Evolutionary conservation across 1,284 basidiomycete species (phyloP), one percentile per base, ranked within the genome.

Genomic region (Puccinia brachypodii): DNA sequence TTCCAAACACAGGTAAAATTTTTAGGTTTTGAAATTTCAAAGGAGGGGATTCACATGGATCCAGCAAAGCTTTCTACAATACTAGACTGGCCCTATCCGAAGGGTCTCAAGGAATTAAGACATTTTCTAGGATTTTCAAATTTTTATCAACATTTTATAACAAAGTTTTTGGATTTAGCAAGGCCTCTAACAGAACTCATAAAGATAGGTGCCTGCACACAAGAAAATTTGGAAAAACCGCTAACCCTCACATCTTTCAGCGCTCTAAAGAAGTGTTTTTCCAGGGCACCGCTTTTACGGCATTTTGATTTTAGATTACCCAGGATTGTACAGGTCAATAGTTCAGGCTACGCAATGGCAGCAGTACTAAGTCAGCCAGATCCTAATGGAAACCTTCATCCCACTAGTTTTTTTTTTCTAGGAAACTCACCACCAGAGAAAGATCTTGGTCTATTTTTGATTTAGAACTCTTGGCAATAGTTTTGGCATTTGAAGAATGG

Each of bases 281-380:
- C 66, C 1, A n/a, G 1, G 3, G 64, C 64, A 1, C 64, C 76
- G 38, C 33, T 79, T 9, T 16, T 79, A 3, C 1, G 16, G 56
- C 76, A 79, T 40, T 71, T 79, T 53, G 66, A 77, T 36, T 77
- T 77, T 42, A n/a, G n/a, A n/a, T n/a, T n/a, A n/a, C n/a, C n/a
- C n/a, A n/a, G 28, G 8, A 36, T 25, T 3, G 11, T 79, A 11
- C 76, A 79, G 28, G 77, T 80, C 4, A 68, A 80, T 22, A 58
- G 68, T 50, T 80, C 77, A 28, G 68, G 77, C 1, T 72, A 22
- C 33, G 69, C 77, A 1, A 58, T 80, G 25, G 66, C 77, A 13
- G 77, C 53, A 2, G 69, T 73, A 3, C 42, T 68, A 2, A 69
- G 36, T 28, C 50, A 44, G 36, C 33, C 50, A 16, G 31, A 62